Evolutionary conservation across 495 filamentous ascomycete genomes (phyloP), one percentile per base, ranked within the genome.

Genomic region (Amniculicola lignicola): DNA sequence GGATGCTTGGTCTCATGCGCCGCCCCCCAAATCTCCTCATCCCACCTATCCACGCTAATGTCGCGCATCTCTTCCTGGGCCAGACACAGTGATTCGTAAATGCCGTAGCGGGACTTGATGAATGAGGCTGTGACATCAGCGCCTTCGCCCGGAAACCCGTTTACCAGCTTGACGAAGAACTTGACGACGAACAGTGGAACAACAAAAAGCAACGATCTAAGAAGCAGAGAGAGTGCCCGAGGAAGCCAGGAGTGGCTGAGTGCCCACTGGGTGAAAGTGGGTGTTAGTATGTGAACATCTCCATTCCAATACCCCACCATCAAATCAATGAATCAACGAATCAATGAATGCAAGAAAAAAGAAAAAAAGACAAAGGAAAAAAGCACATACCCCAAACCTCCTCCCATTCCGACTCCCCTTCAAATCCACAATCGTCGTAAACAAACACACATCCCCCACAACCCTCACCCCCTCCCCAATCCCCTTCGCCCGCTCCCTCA

Each of bases 21-120:
- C 23, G 77, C 71, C 23, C 87, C 88, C 91, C 91, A 96, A 29
- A 96, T 70, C 63, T 90, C 86, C 45, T 85, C 75, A 27, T 78
- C 78, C 92, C 91, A 96, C 62, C 72, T 76, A 59, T 95, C 89
- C 19, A 84, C 74, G 1, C 79, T 82, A 61, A 97, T 95, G 4
- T 70, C 76, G 4, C 67, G 62, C 81, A 97, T 86, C 70, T 97
- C 92, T 56, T 95, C 81, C 9, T 72, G 74, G 3, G 80, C 85
- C 74, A 89, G 78, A n/a, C 45, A 38, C 19, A 62, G 53, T 22
- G 51, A 43, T 40, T 61, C 51, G 1, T 24, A 43, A 3, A 64
- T 27, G 9, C 61, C 51, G 16, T 35, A n/a, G 0, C 3, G 25
- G 44, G 23, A 49, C 39, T 36, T 58, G 23, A 58, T 15, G 24